A percentile compares a stretch with the other conserved stretches of the same genome.
These are phyloP conservation scores for Entrophospora sp. DNA, from an alignment of 192 early-diverging fungal species.

Conservation along the genomic window DNA sequence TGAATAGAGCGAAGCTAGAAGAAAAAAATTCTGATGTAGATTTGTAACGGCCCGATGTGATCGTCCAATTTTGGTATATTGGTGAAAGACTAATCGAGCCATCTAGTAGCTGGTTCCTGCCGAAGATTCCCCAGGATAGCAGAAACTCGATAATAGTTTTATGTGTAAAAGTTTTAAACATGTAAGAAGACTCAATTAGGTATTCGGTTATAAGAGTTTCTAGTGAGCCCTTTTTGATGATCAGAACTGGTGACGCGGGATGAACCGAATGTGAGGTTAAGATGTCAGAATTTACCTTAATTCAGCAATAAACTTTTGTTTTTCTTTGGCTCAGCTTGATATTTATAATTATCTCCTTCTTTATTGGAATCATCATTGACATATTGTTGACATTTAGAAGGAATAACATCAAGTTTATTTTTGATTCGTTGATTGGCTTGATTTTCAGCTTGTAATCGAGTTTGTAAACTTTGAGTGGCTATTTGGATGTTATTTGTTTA, in stretches of 20 bases:
- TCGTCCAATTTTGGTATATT: constrained; percentile 72
- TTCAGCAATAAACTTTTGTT: too few relatives aligned
- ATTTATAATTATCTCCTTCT: too few relatives aligned
- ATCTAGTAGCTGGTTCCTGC: constrained; percentile 81
- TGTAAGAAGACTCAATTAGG: constrained; percentile 55
- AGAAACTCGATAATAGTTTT: constrained; percentile 50
- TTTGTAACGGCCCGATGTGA: constrained; percentile 68
- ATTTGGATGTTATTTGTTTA: too few relatives aligned
- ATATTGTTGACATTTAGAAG: too few relatives aligned
- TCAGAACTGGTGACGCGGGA: constrained; percentile 84
- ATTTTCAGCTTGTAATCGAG: too few relatives aligned
- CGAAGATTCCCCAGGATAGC: constrained; percentile 78
- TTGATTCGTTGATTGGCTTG: too few relatives aligned
- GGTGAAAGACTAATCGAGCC: constrained; percentile 79
- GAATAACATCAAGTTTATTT: too few relatives aligned
- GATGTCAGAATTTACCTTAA: constrained; percentile 18
- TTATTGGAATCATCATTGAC: too few relatives aligned
- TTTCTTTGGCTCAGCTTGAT: too few relatives aligned
- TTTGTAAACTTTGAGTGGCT: too few relatives aligned
- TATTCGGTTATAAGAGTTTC: constrained; percentile 69
- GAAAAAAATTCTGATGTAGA: constrained; percentile 76
- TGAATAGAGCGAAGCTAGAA: constrained; percentile 77
- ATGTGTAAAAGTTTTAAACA: constrained; percentile 80
- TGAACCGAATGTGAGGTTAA: constrained; percentile 76
- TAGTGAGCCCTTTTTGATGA: constrained; percentile 87